Base-by-base conservation (phyloP, 202 grass and related monocot genomes). In the Musa balbisiana region DNA sequence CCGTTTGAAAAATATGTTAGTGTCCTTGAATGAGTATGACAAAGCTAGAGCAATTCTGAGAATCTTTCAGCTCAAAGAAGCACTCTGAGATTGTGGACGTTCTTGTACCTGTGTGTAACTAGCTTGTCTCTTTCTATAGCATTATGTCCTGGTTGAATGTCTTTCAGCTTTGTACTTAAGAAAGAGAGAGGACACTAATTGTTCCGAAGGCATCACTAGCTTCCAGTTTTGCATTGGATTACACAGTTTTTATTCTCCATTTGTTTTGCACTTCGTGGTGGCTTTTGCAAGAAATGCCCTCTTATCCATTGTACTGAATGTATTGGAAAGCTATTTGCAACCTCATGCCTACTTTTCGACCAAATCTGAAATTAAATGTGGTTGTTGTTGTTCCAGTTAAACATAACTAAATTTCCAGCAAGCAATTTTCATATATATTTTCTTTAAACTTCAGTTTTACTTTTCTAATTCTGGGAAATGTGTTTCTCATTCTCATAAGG, bases 11-110 rank as follows among this genome's bases (percentile, higher is more conserved):
- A 85, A 84, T 17, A 88, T 95, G 78, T 63, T 99, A 69, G 82
- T 85, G 10, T 51, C 25, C 15, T 81, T 95, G 54, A 87, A 94
- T 72, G 91, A 99, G 71, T 94, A 99, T 23, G 91, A 99, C 69
- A 89, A 84, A 75, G 95, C 95, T 78, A 90, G 87, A 84, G 82
- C 76, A 77, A 88, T 99, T 73, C 81, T 76, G 60, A 92, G 84
- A 85, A 71, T 80, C 22, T 95, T 99, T 74, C 82, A 92, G 62
- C 83, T 99, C 64, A 95, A 80, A 87, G 95, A 99, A 92, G 91
- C 95, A 76, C 62, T 99, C 64, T 99, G 92, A 76, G 16, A 71
- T 49, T 59, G 49, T 3, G 10, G 17, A 49, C 11, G 50, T 49
- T 27, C 15, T 50, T 76, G 43, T 24, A 52, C 50, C 52, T 64